phyloP scores from a whole-genome alignment of 106 monocot species.

The Ottelia alismoides region DNA sequence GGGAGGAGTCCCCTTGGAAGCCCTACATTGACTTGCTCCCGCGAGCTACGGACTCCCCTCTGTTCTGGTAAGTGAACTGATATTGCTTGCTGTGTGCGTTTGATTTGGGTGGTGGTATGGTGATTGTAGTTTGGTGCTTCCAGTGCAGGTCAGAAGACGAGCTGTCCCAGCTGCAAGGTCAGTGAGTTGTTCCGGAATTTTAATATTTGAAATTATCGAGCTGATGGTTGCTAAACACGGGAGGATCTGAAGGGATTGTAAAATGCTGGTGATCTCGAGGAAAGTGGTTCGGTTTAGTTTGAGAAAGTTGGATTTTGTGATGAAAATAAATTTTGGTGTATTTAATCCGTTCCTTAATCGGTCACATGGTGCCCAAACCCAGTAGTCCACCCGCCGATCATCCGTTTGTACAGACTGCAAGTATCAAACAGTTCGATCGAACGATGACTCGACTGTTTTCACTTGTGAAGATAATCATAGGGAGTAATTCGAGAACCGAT shows the following conservation, averaged over 20 bases:
- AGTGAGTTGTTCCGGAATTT: background rate
- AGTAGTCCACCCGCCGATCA: too few relatives aligned
- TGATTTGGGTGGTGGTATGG: background rate
- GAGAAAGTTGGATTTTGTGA: too few relatives aligned
- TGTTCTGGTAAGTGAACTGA: slow-evolving; percentile 61
- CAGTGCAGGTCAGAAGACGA: slow-evolving; percentile 86
- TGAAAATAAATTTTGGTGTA: too few relatives aligned
- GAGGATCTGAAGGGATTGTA: background rate
- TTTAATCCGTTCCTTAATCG: too few relatives aligned
- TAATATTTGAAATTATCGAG: background rate
- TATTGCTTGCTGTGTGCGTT: background rate
- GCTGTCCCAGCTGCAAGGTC: slow-evolving; percentile 68
- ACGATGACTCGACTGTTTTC: too few relatives aligned
- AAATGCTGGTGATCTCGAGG: too few relatives aligned
- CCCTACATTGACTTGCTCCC: slow-evolving; percentile 71
- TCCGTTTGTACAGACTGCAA: too few relatives aligned
- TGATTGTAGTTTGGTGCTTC: slow-evolving; percentile 10
- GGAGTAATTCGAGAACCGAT: too few relatives aligned
- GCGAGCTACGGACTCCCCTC: slow-evolving; percentile 42
- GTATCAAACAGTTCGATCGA: too few relatives aligned
- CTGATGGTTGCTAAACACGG: background rate
- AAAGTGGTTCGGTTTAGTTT: too few relatives aligned
- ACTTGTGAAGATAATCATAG: too few relatives aligned
- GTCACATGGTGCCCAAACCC: too few relatives aligned
- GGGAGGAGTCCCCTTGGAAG: slow-evolving; percentile 44